phyloP scores from a whole-genome alignment of 371 early-diverging fungal species.

The Rhizopus arrhizus region DNA sequence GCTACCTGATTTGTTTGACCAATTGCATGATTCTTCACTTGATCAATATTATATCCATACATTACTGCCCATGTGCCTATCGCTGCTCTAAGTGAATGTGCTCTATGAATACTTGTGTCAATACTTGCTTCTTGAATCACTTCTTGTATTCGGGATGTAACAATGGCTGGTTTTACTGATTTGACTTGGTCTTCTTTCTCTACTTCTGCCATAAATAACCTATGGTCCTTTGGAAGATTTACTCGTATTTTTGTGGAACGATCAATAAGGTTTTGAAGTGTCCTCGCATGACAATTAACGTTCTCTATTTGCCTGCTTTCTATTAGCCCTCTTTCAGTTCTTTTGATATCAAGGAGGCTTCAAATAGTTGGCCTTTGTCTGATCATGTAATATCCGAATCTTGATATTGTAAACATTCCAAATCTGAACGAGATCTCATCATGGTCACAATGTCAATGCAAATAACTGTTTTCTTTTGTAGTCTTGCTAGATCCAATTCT shows the following conservation, averaged over 20 bases:
- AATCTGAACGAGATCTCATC: conserved; percentile 1
- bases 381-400: background rate
- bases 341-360: background rate
- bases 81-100: conserved; percentile 1
- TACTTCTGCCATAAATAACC: background rate
- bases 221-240: conserved; percentile 2
- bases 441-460: background rate
- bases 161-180: background rate
- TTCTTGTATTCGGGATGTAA: conserved; percentile 5
- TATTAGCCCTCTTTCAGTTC: conserved; percentile 1
- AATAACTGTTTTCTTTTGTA: conserved; percentile 5
- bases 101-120: background rate
- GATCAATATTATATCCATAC: background rate
- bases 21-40: conserved; percentile 12
- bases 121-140: conserved; percentile 14
- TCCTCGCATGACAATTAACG: background rate
- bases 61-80: background rate
- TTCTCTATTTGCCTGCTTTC: background rate
- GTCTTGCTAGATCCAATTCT: background rate
- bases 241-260: background rate
- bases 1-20: background rate
- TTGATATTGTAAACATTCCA: background rate
- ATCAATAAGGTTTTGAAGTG: background rate
- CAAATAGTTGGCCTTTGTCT: background rate
- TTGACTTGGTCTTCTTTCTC: background rate